A percentile compares a stretch with the other conserved stretches of the same genome.
Conservation (phyloP, 202 grass and related monocot genomes). For the Carex arenaria region DNA sequence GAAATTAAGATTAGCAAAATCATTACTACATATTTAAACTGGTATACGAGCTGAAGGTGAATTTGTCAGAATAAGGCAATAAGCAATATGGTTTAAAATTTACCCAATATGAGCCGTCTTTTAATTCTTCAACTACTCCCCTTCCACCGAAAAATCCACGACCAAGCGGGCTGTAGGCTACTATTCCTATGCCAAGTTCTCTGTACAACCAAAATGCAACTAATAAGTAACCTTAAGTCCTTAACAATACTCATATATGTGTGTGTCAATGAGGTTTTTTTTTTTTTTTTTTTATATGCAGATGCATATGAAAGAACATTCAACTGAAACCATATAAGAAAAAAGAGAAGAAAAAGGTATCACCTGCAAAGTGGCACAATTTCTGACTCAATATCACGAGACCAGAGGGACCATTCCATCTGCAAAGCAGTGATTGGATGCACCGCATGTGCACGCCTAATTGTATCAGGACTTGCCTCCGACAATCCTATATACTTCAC, state of each 20-base stretch:
- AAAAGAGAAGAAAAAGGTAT: background rate
- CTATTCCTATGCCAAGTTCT: slow-evolving; percentile 46
- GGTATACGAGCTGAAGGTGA: background rate
- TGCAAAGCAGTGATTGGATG: no score
- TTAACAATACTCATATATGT: background rate
- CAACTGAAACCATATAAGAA: background rate
- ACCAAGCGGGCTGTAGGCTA: slow-evolving; percentile 35
- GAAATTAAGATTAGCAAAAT: background rate
- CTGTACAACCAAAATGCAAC: slow-evolving; percentile 1
- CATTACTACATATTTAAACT: background rate
- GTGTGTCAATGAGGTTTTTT: background rate
- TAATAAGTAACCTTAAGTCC: background rate
- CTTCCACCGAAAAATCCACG: slow-evolving; percentile 38
- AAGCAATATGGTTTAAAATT: background rate
- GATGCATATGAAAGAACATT: background rate
- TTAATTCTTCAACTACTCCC: slow-evolving; percentile 26
- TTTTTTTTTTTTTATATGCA: background rate
- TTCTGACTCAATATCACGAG: no score
- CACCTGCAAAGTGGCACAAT: no score
- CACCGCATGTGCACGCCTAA: background rate
- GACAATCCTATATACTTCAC: no score
- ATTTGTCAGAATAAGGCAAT: background rate
- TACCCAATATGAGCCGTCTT: slow-evolving; percentile 14
- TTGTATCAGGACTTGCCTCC: no score
- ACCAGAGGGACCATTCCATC: no score